Evolutionary conservation across 805 yeast genomes (phyloP), one percentile per base, ranked within the genome.

Genomic region (Starmerella kuoi): DNA sequence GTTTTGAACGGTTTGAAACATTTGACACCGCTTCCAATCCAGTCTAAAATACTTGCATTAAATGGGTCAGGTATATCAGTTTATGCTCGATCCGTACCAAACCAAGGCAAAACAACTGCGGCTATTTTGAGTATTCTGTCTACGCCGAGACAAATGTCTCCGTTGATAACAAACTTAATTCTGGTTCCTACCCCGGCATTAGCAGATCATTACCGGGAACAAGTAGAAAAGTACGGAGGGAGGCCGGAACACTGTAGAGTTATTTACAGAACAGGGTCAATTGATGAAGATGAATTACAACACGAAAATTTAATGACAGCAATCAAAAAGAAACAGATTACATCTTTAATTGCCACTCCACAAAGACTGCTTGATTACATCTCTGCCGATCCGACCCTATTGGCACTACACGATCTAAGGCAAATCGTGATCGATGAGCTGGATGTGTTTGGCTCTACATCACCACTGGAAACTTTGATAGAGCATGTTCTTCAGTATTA

Each of bases 331-430:
- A 33, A 35, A 2, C 70, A 67, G 15, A 11, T 33, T 18, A 21
- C 26, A 4, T 66, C 73, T n/a, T 50, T 73, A 22, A 62, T 73
- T n/a, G 74, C 73, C 2, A 73, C 78, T 0, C 79, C 79, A 0
- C 68, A 70, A 6, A 54, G 77, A 36, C 48, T 73, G 35, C 57
- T 72, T 28, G 79, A 73, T 50, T 63, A 69, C 42, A 51, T 70
- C 4, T 19, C 37, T 49, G 63, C 4, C 59, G 68, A 12, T 47
- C 42, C 46, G 2, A 8, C 22, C 6, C 37, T 53, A 9, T 34
- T 53, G 4, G 46, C 44, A 1, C 41, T 56, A 8, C 15, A 33
- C 8, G 27, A 41, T 19, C 40, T 55, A 3, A 43, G 49, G 3
- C 55, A 51, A 42, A 34, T 58, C 5, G 57, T 48, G 1, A 40